Evolutionary conservation across 2,329 filamentous ascomycete genomes (phyloP), one percentile per base, ranked within the genome.

Genomic region (Diaporthe sp.): DNA sequence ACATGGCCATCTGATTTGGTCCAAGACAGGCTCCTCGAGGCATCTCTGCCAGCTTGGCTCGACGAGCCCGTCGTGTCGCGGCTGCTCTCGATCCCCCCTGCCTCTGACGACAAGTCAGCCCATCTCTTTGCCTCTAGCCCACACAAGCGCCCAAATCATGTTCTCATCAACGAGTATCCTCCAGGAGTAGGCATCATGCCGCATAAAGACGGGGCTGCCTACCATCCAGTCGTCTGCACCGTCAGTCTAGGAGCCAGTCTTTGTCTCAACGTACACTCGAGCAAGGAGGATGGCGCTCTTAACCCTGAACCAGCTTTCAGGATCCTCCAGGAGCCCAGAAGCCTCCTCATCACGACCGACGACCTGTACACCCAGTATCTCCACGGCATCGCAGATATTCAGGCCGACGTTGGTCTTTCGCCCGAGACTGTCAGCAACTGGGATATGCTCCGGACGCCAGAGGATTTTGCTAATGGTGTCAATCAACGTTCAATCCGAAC

Each of bases 181-280:
- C 92, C 94, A 0, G 95, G 94, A 2, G 91, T 98, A 77, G 96
- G 96, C n/a, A 98, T 98, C 78, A 98, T 98, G 94, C 93, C 96
- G 62, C 96, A 98, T 83, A 97, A 98, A 87, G 96, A 99, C 83
- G 97, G 96, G 2, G 86, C 90, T 12, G 95, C 96, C 13, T 99
- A 99, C 82, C 90, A 94, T 81, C 94, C 94, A 1, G 92, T 97
- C 19, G 96, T 98, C 17, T 97, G 95, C 78, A 98, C 97, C 2
- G 93, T 98, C 77, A 98, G 95, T 84, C 86, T 99, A 10, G 95
- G 95, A 0, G 91, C 91, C 13, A 91, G 91, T 65, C 87, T 98
- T 12, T 95, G 96, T 75, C 87, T 98, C 70, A 93, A 98, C 79
- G 86, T 98, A 19, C 92, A 94, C 82, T 87, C 88, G 79, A 93